Evolutionary conservation across 306 rosid species (phyloP).

Genomic region (Potentilla sterilis): DNA sequence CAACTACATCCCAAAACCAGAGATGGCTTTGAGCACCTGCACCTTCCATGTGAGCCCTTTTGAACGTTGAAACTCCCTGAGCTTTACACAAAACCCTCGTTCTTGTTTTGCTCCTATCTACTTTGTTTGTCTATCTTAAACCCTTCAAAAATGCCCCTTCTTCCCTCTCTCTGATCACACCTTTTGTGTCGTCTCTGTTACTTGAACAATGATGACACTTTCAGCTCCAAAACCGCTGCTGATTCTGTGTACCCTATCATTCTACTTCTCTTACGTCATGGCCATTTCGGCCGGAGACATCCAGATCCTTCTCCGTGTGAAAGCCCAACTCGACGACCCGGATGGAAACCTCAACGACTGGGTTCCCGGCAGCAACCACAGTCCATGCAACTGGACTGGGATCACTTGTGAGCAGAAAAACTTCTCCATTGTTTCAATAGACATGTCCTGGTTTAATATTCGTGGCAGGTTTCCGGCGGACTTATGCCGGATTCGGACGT

Average conservation of each 20-base stretch:
- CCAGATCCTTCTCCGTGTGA: slow-evolving; percentile 54
- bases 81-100: neutral
- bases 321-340: slow-evolving; percentile 51
- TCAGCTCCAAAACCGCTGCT: slow-evolving; percentile 7
- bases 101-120: slow-evolving; percentile 7
- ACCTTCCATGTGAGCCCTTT: slow-evolving; percentile 28
- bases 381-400: slow-evolving; percentile 72
- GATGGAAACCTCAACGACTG: slow-evolving; percentile 46
- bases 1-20: neutral
- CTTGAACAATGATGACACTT: slow-evolving; percentile 26
- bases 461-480: slow-evolving; percentile 57
- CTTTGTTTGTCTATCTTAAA: neutral
- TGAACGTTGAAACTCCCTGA: neutral
- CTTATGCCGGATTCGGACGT: slow-evolving; percentile 63
- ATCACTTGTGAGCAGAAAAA: slow-evolving; percentile 48
- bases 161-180: neutral
- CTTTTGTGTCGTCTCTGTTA: neutral
- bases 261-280: neutral
- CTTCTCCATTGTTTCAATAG: slow-evolving; percentile 42
- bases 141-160: neutral
- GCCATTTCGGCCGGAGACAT: slow-evolving; percentile 34
- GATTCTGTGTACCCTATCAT: slow-evolving; percentile 6
- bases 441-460: slow-evolving; percentile 36
- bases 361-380: slow-evolving; percentile 26
- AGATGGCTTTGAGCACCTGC: slow-evolving; percentile 5